Evolutionary conservation across 2,329 filamentous ascomycete genomes (phyloP).

Genomic region (Fusarium sp.): DNA sequence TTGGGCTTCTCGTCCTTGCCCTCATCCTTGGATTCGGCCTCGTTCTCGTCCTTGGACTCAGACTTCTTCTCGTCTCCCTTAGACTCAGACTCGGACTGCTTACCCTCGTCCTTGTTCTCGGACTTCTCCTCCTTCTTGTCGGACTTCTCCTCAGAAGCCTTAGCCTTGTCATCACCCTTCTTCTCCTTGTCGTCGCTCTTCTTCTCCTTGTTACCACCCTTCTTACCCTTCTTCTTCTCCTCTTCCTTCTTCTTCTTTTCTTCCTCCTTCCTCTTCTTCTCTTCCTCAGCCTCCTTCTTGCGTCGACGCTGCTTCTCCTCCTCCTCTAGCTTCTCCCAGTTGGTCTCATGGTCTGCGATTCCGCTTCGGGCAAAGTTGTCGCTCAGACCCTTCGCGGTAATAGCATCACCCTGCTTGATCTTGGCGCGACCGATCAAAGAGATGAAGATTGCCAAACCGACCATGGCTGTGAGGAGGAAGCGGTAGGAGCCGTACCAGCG

Average conservation of each 20-base stretch:
- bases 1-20: conserved; percentile 21
- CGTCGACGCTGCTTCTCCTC: conserved; percentile 54
- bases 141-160: conserved; percentile 29
- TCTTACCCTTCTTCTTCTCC: conserved; percentile 46
- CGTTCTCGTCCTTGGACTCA: conserved; percentile 32
- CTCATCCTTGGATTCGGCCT: conserved; percentile 26
- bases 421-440: conserved; percentile 86
- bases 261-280: conserved; percentile 51
- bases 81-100: conserved; percentile 27
- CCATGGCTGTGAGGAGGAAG: conserved; percentile 90
- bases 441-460: conserved; percentile 83
- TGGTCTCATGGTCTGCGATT: conserved; percentile 51
- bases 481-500: conserved; percentile 90
- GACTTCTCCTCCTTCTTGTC: conserved; percentile 42
- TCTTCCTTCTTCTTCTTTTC: conserved; percentile 48
- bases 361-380: conserved; percentile 53
- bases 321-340: conserved; percentile 60
- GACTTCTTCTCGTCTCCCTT: conserved; percentile 34
- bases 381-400: conserved; percentile 51
- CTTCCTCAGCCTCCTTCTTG: conserved; percentile 55
- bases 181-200: conserved; percentile 30
- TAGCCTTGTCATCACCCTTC: background rate
- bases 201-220: conserved; percentile 35
- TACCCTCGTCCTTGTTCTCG: conserved; percentile 24
- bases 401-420: conserved; percentile 59